phyloP scores from a whole-genome alignment of 2,329 filamentous ascomycete genomes.

The Thielaviopsis euricoi region DNA sequence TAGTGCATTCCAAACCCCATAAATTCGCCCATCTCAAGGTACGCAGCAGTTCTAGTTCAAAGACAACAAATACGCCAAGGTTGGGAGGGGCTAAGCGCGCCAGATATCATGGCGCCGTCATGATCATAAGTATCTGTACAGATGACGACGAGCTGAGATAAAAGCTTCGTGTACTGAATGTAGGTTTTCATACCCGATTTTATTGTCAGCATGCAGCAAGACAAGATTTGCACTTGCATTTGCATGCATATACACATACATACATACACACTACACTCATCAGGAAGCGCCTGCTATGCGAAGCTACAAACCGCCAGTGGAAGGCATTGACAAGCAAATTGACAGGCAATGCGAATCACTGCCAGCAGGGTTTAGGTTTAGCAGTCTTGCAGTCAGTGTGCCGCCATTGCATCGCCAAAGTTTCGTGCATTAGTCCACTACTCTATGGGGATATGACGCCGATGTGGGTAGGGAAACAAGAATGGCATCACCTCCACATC shows the following conservation, averaged over 20 bases:
- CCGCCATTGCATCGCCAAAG: not conserved
- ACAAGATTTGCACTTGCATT: not conserved
- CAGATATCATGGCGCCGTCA: not conserved
- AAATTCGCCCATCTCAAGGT: not conserved
- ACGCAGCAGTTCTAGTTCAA: not conserved
- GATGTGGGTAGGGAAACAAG: not conserved
- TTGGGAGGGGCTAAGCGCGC: not conserved
- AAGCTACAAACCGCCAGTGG: not conserved
- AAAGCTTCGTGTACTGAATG: too few relatives aligned
- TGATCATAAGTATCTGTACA: not conserved
- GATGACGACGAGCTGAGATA: not conserved
- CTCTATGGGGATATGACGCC: not conserved
- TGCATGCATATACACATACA: too few relatives aligned
- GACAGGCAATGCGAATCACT: not conserved
- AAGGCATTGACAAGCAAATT: not conserved
- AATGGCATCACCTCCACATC: not conserved
- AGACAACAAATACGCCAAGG: not conserved
- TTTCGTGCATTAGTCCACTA: not conserved
- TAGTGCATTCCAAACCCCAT: not conserved
- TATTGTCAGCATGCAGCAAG: not conserved
- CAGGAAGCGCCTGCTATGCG: too few relatives aligned
- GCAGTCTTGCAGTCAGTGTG: not conserved
- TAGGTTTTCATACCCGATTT: not conserved
- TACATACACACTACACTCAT: too few relatives aligned
- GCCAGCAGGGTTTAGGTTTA: not conserved